Conservation (phyloP, 345 rosid species). For the Corchorus olitorius region DNA sequence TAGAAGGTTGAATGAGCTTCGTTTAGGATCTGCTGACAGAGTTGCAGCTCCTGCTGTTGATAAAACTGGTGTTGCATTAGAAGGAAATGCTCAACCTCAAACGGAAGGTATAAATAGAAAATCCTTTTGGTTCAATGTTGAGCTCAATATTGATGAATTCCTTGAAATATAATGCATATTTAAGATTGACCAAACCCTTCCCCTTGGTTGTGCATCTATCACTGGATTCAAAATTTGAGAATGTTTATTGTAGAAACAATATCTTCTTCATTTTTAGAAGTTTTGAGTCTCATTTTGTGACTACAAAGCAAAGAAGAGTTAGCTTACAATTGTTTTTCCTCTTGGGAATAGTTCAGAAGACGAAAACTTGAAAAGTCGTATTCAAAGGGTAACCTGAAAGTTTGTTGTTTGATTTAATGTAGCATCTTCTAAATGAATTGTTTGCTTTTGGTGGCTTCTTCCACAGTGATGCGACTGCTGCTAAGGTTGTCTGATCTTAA, state of each 20-base stretch:
- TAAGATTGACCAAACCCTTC: background rate
- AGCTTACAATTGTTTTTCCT: background rate
- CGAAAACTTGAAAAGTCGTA: background rate
- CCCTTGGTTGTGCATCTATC: background rate
- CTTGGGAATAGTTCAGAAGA: background rate
- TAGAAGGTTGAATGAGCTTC: slow-evolving; percentile 80
- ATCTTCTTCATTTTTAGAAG: background rate
- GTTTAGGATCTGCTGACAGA: slow-evolving; percentile 59
- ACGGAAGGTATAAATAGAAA: slow-evolving; percentile 46
- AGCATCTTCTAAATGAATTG: slow-evolving; percentile 6
- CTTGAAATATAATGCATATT: background rate
- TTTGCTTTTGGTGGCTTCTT: background rate
- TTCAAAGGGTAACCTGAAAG: background rate
- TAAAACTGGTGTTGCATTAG: slow-evolving; percentile 32
- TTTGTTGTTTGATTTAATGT: background rate
- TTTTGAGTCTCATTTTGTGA: background rate
- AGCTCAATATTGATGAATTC: background rate
- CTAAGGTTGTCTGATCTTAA: no score
- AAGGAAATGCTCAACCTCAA: slow-evolving; percentile 40
- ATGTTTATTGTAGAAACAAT: background rate
- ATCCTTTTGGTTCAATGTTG: background rate
- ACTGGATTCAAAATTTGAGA: slow-evolving; percentile 7
- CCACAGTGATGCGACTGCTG: no score
- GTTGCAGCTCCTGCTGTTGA: slow-evolving; percentile 28
- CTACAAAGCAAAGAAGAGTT: background rate